These are phyloP conservation scores for Ambrosia trifida DNA, from an alignment of 129 eudicot species.

Conservation along the genomic window DNA sequence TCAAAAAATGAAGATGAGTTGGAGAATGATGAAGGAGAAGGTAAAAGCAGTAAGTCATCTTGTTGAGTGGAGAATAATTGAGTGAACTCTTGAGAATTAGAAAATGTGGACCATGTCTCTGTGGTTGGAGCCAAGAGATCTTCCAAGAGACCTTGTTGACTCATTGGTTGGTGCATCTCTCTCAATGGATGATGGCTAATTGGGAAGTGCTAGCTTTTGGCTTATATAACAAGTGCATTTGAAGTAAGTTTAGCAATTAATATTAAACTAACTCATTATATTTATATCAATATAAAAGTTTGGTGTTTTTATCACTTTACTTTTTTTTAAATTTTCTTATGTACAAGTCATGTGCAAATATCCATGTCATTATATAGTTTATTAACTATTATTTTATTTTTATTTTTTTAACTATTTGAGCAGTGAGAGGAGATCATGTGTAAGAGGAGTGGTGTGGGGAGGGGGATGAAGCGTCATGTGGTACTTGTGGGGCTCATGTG, in stretches of 20 bases:
- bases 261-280: constrained; percentile 13
- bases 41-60: constrained; percentile 26
- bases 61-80: constrained; percentile 20
- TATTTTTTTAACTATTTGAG: not conserved
- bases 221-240: constrained; percentile 30
- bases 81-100: constrained; percentile 31
- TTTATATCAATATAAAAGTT: not conserved
- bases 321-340: not conserved
- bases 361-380: not conserved
- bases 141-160: constrained; percentile 49
- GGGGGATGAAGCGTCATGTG: too few relatives aligned
- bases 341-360: not conserved
- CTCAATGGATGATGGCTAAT: constrained; percentile 23
- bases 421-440: constrained; percentile 6
- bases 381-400: not conserved
- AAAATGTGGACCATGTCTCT: constrained; percentile 33
- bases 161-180: constrained; percentile 44
- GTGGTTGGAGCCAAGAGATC: constrained; percentile 53
- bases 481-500: too few relatives aligned
- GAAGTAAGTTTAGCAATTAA: constrained; percentile 15
- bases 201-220: constrained; percentile 26
- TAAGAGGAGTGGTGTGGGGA: too few relatives aligned
- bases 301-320: not conserved
- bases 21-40: constrained; percentile 33
- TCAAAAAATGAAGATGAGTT: constrained; percentile 33